Evolutionary conservation across 176 grass and related monocot species (phyloP).

Genomic region (Eremochloa ophiuroides): DNA sequence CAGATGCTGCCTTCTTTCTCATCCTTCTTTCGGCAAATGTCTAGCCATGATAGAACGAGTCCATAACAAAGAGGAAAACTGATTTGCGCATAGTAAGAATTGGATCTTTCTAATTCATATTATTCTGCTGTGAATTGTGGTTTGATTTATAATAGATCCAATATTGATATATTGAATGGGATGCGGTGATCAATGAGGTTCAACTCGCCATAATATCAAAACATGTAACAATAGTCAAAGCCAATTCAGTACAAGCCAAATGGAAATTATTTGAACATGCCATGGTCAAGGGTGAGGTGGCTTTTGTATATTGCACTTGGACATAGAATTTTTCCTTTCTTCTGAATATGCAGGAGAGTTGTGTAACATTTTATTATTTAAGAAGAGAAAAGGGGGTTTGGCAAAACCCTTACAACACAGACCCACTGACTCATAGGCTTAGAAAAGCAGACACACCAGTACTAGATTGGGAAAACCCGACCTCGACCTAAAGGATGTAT

Average conservation of each 20-base stretch:
- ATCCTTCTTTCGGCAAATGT: neutral
- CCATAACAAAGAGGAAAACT: neutral
- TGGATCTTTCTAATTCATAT: too few species aligned
- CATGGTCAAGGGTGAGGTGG: neutral
- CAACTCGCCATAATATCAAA: neutral
- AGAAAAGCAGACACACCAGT: neutral
- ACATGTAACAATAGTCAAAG: neutral
- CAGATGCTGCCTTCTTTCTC: neutral
- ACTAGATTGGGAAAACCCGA: neutral
- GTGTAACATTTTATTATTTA: neutral
- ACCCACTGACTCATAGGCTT: neutral
- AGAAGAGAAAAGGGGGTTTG: neutral
- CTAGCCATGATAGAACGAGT: neutral
- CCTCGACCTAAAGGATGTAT: neutral
- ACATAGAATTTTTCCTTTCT: neutral
- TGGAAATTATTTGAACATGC: neutral
- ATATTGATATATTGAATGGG: neutral
- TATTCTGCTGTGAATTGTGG: too few species aligned
- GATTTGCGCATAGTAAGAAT: too few species aligned
- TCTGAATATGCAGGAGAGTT: neutral
- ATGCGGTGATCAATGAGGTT: neutral
- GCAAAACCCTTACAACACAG: neutral
- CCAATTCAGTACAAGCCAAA: neutral
- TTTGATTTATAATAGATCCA: neutral
- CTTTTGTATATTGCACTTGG: neutral